Base-by-base conservation (phyloP, 805 yeast species). In the Candida namnaoensis region DNA sequence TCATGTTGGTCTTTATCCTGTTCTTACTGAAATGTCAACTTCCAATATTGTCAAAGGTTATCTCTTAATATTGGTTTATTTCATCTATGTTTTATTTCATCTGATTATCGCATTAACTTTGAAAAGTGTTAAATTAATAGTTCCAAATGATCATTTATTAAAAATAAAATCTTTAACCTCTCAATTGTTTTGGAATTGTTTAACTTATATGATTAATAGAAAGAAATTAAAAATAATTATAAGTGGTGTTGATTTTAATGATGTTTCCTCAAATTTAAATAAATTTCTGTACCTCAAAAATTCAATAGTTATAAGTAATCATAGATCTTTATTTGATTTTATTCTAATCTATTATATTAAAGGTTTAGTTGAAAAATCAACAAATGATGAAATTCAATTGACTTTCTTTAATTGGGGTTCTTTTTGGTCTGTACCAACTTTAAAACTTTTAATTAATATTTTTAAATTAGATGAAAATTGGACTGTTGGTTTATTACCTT, bases 361-460 rank as follows among this genome's bases (percentile, higher is more conserved):
- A 19, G 56, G 51, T 5, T 43, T 52, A 37, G 57, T 59, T 15
- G 52, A 56, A 45, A 53, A 44, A 25, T 47, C 51, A 7, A 44
- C 46, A 4, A 46, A 39, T 5, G 53, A 47, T 41, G 44, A 38
- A 35, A 37, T 44, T 42, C 25, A 50, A 49, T 30, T 78, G n/a
- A 72, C 68, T 39, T 83, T 80, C 56, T 75, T 84, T 51, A 69
- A 81, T 1, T 87, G 95, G 95, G 82, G 78, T 40, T 56, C 65
- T 6, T 51, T 83, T 3, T 75, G 87, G 78, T 60, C 68, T 23
- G 64, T 82, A 0, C 95, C 95, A 0, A 70, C 72, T 2, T 32
- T 78, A 1, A 59, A 64, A 30, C 57, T 77, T 3, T 47, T 78
- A 11, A 55, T 66, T 39, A 71, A 72, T 42, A 64, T 80, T 32